Evolutionary conservation across 805 yeast species (phyloP).

Genomic region (Sugiyamaella floridensis): DNA sequence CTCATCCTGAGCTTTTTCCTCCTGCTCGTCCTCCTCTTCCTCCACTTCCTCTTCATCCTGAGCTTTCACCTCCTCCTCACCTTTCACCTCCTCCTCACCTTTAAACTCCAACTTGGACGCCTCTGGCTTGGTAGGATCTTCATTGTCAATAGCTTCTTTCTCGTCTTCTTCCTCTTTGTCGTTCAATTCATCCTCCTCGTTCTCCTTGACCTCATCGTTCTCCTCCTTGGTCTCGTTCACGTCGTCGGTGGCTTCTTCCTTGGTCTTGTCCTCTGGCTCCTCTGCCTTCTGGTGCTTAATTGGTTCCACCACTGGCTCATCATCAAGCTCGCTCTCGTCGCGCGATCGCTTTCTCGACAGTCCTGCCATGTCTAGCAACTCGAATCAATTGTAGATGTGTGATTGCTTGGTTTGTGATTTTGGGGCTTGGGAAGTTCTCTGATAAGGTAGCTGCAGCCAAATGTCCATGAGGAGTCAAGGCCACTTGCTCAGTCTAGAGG

Average conservation of each 20-base stretch:
- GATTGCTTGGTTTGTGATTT: neutral
- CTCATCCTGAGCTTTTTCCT: constrained; percentile 8
- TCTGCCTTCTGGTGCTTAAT: neutral
- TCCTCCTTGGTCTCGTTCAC: neutral
- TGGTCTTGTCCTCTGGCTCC: neutral
- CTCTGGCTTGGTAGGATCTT: no score
- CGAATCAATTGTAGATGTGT: neutral
- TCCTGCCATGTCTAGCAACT: neutral
- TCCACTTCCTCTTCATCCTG: neutral
- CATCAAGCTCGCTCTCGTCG: constrained; percentile 18
- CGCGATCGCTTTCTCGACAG: neutral
- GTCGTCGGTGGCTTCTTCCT: neutral
- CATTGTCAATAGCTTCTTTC: neutral
- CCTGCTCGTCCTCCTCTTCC: constrained; percentile 5
- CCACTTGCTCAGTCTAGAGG: no score
- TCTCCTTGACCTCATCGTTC: neutral
- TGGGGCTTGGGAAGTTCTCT: neutral
- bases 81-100: constrained; percentile 28
- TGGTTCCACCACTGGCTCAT: constrained; percentile 3
- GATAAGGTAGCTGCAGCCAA: neutral
- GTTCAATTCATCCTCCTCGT: neutral
- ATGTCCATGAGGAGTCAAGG: neutral
- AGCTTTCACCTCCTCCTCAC: constrained; percentile 8
- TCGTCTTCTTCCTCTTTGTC: neutral
- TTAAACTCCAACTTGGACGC: no score